These are phyloP conservation scores for Lentinula sp. DNA, from an alignment of 768 basidiomycete genomes.

Conservation along the genomic window DNA sequence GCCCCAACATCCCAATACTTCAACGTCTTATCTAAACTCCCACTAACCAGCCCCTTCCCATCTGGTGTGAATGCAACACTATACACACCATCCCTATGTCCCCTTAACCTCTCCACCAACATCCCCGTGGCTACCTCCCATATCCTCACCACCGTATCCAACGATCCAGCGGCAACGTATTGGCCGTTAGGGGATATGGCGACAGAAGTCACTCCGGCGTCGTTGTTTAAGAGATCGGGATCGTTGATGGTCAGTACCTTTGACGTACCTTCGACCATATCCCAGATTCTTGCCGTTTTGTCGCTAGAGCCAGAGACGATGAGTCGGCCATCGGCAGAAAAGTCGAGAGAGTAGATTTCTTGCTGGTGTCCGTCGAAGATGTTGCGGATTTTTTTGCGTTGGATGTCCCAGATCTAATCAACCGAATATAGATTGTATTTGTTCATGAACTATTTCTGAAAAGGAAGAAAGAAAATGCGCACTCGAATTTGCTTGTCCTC, in stretches of 20 bases:
- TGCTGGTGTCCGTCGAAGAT: slow-evolving; percentile 86
- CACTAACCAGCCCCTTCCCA: slow-evolving; percentile 85
- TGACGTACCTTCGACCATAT: slow-evolving; percentile 30
- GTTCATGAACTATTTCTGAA: no score
- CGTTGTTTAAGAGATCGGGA: slow-evolving; percentile 39
- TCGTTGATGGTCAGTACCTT: slow-evolving; percentile 45
- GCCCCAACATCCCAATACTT: slow-evolving; percentile 85
- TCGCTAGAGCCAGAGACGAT: slow-evolving; percentile 89
- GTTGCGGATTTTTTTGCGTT: slow-evolving; percentile 68
- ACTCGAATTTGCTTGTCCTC: slow-evolving; percentile 93
- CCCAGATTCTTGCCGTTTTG: slow-evolving; percentile 43
- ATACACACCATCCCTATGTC: slow-evolving; percentile 83
- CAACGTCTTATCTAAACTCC: slow-evolving; percentile 84
- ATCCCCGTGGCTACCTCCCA: slow-evolving; percentile 68
- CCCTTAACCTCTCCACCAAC: slow-evolving; percentile 69
- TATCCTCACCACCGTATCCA: slow-evolving; percentile 70
- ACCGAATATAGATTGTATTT: slow-evolving; percentile 4
- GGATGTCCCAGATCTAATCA: slow-evolving; percentile 85
- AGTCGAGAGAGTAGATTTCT: slow-evolving; percentile 93
- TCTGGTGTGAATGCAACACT: slow-evolving; percentile 91
- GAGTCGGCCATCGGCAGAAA: slow-evolving; percentile 77
- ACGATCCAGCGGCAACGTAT: slow-evolving; percentile 39
- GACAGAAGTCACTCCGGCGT: slow-evolving; percentile 72
- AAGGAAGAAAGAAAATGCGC: slow-evolving; percentile 17
- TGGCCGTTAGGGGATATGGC: slow-evolving; percentile 72